Evolutionary conservation across 1,139 yeast species (phyloP), one percentile per base, ranked within the genome.

Genomic region (Chernovozyma sophiae-reginae): DNA sequence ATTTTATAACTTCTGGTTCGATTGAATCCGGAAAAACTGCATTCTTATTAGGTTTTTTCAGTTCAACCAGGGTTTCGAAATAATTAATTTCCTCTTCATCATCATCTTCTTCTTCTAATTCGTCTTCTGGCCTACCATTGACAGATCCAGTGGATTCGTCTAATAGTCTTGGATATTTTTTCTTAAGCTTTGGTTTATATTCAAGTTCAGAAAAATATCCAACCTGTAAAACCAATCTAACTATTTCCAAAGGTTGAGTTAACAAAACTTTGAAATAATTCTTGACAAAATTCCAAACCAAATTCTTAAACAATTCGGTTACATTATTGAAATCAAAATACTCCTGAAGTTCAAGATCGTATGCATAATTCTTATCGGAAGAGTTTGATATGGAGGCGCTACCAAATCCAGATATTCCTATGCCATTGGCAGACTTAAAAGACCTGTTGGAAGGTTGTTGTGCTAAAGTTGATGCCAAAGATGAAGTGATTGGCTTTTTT

Each of bases 181-280:
- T 37, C 34, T 39, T 40, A 30, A 45, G 38, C 10, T 32, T 34
- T 3, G 35, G 18, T 5, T 37, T 33, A 18, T 39, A 34, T 7
- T 34, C 39, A 37, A 58, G 52, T 27, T 63, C 58, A 3, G 22
- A 35, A 46, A 79, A 77, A 34, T 69, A 77, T 2, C 95, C 96
- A 24, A 86, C 84, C 57, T 92, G 98, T 40, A 89, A 60, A 29
- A 89, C 69, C 44, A 87, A 67, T 38, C 95, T 71, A 4, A 86
- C 79, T 25, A 86, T 84, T 51, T 92, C 97, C 58, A 90, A 81
- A 1, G 98, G 98, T 58, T 92, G 97, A 17, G 87, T 77, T 18
- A 84, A 56, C 28, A 86, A 56, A 35, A 81, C 77, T 44, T 77
- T 80, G 41, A 77, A 61, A 60, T 89, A 89, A 45, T 80, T 81